Percentiles rank a stretch among this genome's conserved stretches.
These are phyloP conservation scores for Botrytis medusae DNA, from an alignment of 2,329 filamentous ascomycete species.

Conservation along the genomic window DNA sequence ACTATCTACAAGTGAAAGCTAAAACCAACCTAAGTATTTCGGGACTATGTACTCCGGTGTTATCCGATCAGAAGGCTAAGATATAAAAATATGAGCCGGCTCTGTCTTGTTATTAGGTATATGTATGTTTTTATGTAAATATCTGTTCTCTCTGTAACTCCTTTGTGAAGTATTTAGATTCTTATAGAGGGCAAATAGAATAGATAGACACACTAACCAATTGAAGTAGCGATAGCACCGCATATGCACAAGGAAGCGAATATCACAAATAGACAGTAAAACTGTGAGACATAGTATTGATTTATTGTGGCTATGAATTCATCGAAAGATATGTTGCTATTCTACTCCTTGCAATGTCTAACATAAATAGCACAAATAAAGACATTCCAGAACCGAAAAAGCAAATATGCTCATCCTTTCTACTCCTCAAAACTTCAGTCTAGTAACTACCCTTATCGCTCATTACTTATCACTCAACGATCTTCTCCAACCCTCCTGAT, in stretches of 20 bases:
- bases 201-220: not conserved
- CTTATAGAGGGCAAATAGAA: not conserved
- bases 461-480: not conserved
- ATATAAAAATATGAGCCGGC: not conserved
- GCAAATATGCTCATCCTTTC: not conserved
- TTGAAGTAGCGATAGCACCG: not conserved
- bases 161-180: not conserved
- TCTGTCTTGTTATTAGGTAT: not conserved
- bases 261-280: not conserved
- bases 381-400: not conserved
- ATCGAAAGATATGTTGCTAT: not conserved
- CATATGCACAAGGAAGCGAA: not conserved
- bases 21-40: not conserved
- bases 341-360: not conserved
- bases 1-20: not conserved
- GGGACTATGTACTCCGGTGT: not conserved
- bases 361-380: not conserved
- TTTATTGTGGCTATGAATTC: not conserved
- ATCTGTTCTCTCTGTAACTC: not conserved
- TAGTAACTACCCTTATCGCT: rapidly evolving
- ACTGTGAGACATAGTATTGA: not conserved
- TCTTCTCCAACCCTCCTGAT: not conserved
- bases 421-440: not conserved
- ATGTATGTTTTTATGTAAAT: not conserved
- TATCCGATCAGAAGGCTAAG: not conserved